A percentile compares a stretch with the other conserved stretches of the same genome.
phyloP scores from a whole-genome alignment of 495 filamentous ascomycete genomes.

The Hypoxylon lenormandii region DNA sequence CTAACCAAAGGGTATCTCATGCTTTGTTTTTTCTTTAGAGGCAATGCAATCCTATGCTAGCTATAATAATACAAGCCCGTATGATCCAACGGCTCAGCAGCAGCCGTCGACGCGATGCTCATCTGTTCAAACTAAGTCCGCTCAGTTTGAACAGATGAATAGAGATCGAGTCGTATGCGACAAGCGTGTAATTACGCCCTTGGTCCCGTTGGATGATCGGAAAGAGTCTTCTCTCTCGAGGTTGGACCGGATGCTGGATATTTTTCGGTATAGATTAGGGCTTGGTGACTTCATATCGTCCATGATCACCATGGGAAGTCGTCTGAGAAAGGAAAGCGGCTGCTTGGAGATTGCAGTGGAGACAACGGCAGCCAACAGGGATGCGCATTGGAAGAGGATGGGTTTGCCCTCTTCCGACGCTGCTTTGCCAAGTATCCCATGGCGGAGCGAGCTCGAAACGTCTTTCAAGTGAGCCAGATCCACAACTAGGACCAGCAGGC shows the following conservation, averaged over 20 bases:
- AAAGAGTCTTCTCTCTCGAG: background rate
- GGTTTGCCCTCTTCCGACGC: background rate
- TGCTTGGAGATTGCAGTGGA: slow-evolving; percentile 6
- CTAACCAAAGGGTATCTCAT: slow-evolving; percentile 28
- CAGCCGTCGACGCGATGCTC: background rate
- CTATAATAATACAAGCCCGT: too few species aligned
- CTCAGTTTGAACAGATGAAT: background rate
- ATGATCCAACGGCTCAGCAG: too few species aligned
- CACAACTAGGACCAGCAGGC: slow-evolving; percentile 7
- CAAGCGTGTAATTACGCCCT: background rate
- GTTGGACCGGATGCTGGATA: slow-evolving; percentile 10
- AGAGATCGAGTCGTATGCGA: background rate
- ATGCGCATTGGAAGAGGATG: background rate
- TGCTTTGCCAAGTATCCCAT: background rate
- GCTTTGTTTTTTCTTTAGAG: background rate
- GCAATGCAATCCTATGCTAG: too few species aligned
- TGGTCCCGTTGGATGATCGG: background rate
- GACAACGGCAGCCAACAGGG: background rate
- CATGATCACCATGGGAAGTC: slow-evolving; percentile 4
- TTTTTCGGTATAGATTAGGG: background rate
- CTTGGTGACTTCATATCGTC: slow-evolving; percentile 10
- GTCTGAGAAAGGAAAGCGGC: slow-evolving; percentile 18
- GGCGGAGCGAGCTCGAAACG: background rate
- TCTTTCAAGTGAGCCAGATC: too few species aligned
- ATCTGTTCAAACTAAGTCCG: background rate